phyloP scores from a whole-genome alignment of 495 filamentous ascomycete genomes.

The Trichocladium antarcticum region DNA sequence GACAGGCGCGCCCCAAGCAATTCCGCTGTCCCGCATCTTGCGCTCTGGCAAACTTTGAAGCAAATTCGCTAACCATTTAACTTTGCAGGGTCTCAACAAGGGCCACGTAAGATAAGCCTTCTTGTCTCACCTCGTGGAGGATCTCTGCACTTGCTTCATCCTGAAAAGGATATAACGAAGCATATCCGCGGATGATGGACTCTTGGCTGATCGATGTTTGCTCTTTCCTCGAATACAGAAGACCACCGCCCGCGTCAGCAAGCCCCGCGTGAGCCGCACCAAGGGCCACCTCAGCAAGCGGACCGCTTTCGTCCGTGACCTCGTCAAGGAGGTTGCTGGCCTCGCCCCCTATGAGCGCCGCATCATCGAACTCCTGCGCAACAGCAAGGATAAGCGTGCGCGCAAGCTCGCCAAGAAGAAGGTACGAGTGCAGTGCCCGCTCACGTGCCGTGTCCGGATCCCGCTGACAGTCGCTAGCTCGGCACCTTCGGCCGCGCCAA shows the following conservation, averaged over 20 bases:
- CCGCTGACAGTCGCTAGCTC: constrained; percentile 38
- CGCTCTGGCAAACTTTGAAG: not conserved
- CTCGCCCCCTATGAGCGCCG: constrained; percentile 97
- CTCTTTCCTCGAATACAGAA: constrained; percentile 48
- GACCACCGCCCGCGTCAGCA: constrained; percentile 78
- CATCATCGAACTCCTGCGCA: constrained; percentile 96
- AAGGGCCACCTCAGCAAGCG: constrained; percentile 91
- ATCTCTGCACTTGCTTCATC: constrained; percentile 39
- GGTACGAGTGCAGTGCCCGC: constrained; percentile 41
- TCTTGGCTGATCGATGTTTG: constrained; percentile 31
- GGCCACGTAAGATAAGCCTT: constrained; percentile 57
- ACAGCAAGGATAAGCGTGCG: constrained; percentile 98
- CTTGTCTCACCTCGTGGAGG: constrained; percentile 42
- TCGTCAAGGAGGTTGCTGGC: constrained; percentile 89
- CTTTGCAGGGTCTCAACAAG: constrained; percentile 59
- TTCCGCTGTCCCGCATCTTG: not conserved
- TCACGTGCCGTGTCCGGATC: not conserved
- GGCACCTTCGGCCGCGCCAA: constrained; percentile 97
- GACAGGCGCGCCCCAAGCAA: not conserved
- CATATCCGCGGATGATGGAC: constrained; percentile 18
- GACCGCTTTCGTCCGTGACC: constrained; percentile 82
- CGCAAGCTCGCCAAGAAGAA: constrained; percentile 99
- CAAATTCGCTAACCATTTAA: constrained; percentile 9
- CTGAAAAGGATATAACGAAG: constrained; percentile 19
- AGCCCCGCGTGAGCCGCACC: constrained; percentile 78